These are phyloP conservation scores for Hibiscus mutabilis DNA, from an alignment of 345 rosid genomes.

Conservation along the genomic window DNA sequence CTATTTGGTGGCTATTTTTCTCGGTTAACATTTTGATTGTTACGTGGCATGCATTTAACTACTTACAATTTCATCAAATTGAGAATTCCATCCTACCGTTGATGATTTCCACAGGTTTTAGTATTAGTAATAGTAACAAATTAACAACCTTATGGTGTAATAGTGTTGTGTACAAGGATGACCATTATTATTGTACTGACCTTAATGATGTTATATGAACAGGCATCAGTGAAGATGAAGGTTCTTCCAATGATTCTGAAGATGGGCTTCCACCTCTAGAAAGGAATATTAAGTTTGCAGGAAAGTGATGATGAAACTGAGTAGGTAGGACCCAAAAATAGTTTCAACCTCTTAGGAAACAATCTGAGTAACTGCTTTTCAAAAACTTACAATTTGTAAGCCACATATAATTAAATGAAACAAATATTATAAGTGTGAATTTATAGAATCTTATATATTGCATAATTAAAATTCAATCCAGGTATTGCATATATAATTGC, in stretches of 20 bases:
- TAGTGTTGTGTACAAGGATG: not conserved
- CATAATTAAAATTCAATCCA: too few relatives aligned
- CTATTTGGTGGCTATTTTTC: not conserved
- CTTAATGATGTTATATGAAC: constrained; percentile 17
- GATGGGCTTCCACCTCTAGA: constrained; percentile 83
- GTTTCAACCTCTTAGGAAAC: not conserved
- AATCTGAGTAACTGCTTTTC: not conserved
- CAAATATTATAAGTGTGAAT: too few relatives aligned
- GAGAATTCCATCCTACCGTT: too few relatives aligned
- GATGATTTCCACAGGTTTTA: too few relatives aligned
- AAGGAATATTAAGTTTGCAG: constrained; percentile 48
- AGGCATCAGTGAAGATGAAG: constrained; percentile 27
- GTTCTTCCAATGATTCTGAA: constrained; percentile 49
- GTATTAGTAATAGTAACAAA: too few relatives aligned
- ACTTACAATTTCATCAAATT: not conserved
- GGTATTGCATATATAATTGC: too few relatives aligned
- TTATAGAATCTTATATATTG: too few relatives aligned
- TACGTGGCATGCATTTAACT: not conserved
- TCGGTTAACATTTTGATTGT: not conserved
- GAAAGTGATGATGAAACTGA: constrained; percentile 59
- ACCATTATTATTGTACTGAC: not conserved
- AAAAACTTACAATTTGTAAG: too few relatives aligned
- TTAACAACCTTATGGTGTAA: not conserved
- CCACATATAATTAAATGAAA: too few relatives aligned
- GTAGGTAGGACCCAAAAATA: constrained; percentile 9